Evolutionary conservation across 176 grass and related monocot species (phyloP).

Genomic region (Sorghum bicolor): Sorghum_bicolor_NCBIv3 NC_012872.2:12506001-12506500

Average conservation of each 20-base stretch:
- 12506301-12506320: too few relatives aligned
- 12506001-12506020: constrained; percentile 3
- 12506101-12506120: not conserved
- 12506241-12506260: not conserved
- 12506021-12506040: constrained; percentile 45
- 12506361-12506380: constrained; percentile 54
- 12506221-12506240: not conserved
- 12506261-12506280: not conserved
- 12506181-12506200: not conserved
- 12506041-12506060: constrained; percentile 36
- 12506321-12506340: not conserved
- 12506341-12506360: constrained; percentile 47
- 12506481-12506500: not conserved
- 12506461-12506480: constrained; percentile 9
- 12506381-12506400: constrained; percentile 62
- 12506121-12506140: not conserved
- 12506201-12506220: not conserved
- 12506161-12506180: not conserved
- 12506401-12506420: constrained; percentile 71
- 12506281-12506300: not conserved
- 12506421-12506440: constrained; percentile 68
- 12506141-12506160: not conserved
- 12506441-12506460: constrained; percentile 23
- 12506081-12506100: constrained; percentile 69
- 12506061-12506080: constrained; percentile 40